These are phyloP conservation scores for Pezicula carpinea DNA, from an alignment of 2,329 filamentous ascomycete genomes.

Conservation along the genomic window DNA sequence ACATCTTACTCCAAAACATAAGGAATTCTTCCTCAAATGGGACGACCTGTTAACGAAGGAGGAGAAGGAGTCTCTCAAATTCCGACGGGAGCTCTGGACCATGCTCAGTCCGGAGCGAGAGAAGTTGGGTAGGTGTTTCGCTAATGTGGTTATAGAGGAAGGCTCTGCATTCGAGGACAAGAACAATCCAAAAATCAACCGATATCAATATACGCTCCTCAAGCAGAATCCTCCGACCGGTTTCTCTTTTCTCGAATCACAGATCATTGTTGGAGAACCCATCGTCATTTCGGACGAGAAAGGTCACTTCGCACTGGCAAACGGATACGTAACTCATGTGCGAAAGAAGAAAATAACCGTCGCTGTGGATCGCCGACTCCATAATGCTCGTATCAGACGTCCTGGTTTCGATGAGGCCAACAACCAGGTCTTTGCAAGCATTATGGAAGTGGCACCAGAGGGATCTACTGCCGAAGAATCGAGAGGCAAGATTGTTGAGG, in stretches of 20 bases:
- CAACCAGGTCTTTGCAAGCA: slow-evolving; percentile 85
- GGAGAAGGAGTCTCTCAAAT: slow-evolving; percentile 83
- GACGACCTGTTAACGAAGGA: slow-evolving; percentile 90
- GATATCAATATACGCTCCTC: slow-evolving; percentile 79
- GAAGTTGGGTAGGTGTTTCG: slow-evolving; percentile 83
- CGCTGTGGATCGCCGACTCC: slow-evolving; percentile 83
- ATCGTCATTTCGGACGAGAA: slow-evolving; percentile 95
- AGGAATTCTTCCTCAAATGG: slow-evolving; percentile 90
- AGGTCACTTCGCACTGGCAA: slow-evolving; percentile 90
- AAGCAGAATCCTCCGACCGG: slow-evolving; percentile 57
- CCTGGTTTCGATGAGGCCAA: slow-evolving; percentile 68
- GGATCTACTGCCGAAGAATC: slow-evolving; percentile 47
- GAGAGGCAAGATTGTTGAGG: slow-evolving; percentile 45
- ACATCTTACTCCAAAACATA: slow-evolving; percentile 70
- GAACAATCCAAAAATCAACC: slow-evolving; percentile 78
- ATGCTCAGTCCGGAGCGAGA: slow-evolving; percentile 89
- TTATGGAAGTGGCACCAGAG: slow-evolving; percentile 75
- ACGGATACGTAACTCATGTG: slow-evolving; percentile 82
- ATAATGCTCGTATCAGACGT: slow-evolving; percentile 75
- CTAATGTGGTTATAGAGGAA: slow-evolving; percentile 78
- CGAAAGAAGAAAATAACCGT: slow-evolving; percentile 74
- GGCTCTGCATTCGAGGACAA: slow-evolving; percentile 67
- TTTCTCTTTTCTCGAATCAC: slow-evolving; percentile 88
- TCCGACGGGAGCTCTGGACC: slow-evolving; percentile 89
- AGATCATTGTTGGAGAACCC: slow-evolving; percentile 81